These are phyloP conservation scores for Verticillium longisporum DNA, from an alignment of 2,329 filamentous ascomycete genomes.

Conservation along the genomic window DNA sequence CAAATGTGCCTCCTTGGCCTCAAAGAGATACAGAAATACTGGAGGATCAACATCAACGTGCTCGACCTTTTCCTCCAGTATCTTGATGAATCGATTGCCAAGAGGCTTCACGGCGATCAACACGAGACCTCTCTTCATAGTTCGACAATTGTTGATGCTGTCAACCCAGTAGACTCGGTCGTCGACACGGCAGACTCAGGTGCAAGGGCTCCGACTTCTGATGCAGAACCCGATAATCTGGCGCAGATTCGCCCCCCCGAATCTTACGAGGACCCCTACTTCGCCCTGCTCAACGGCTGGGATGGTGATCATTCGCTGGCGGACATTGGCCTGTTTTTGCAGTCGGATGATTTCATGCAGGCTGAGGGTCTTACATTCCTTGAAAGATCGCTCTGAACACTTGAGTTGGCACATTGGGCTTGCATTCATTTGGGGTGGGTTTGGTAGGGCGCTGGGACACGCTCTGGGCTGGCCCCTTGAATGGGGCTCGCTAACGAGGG, in stretches of 20 bases:
- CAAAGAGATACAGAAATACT: constrained; percentile 31
- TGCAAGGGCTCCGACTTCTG: not conserved
- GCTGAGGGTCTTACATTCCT: constrained; percentile 21
- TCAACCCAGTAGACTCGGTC: not conserved
- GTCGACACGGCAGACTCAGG: not conserved
- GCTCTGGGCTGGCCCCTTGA: too few species aligned
- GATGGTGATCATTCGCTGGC: constrained; percentile 26
- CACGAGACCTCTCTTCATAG: constrained; percentile 1
- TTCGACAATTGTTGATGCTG: not conserved
- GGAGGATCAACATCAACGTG: constrained; percentile 29
- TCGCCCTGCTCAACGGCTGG: constrained; percentile 26
- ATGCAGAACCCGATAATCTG: not conserved
- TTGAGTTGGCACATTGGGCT: too few species aligned
- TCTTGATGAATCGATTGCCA: constrained; percentile 25
- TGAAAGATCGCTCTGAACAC: constrained; percentile 17
- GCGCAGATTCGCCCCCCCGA: constrained; percentile 12
- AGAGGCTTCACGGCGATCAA: constrained; percentile 21
- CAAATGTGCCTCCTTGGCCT: constrained; percentile 29
- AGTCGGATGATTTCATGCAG: constrained; percentile 22
- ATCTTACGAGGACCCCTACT: constrained; percentile 25
- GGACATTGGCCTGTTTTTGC: constrained; percentile 25
- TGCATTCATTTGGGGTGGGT: too few species aligned
- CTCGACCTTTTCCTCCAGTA: constrained; percentile 30
- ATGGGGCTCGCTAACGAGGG: not conserved
- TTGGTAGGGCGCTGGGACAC: too few species aligned